Evolutionary conservation across 306 rosid species (phyloP).

Genomic region (Fagus crenata): DNA sequence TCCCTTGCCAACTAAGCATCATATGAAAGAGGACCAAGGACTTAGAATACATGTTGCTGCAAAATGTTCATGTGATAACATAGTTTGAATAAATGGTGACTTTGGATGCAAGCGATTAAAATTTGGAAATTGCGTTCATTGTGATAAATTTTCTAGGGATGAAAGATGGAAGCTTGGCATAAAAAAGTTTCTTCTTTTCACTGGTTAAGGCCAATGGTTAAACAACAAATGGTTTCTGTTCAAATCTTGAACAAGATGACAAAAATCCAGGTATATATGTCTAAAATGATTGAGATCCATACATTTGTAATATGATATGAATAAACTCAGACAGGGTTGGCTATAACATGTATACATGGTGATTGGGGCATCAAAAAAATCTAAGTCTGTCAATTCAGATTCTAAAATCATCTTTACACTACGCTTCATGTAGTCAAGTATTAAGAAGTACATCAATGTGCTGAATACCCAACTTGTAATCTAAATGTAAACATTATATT

Average conservation of each 20-base stretch:
- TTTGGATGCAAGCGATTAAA: background rate
- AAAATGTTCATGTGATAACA: background rate
- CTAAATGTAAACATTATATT: background rate
- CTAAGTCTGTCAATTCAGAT: background rate
- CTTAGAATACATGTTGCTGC: background rate
- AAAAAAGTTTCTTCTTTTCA: background rate
- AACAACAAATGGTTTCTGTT: background rate
- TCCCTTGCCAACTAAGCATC: background rate
- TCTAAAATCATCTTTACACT: background rate
- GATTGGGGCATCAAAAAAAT: background rate
- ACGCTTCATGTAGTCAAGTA: background rate
- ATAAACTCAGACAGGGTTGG: background rate
- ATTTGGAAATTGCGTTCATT: background rate
- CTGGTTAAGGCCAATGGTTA: background rate
- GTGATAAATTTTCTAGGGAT: background rate
- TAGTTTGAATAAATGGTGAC: background rate
- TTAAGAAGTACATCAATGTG: background rate
- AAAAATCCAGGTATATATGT: background rate
- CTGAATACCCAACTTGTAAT: conserved; percentile 3
- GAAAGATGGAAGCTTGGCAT: background rate
- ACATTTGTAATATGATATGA: background rate
- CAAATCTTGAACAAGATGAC: background rate
- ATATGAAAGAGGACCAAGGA: background rate
- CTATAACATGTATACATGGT: background rate
- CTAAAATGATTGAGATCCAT: background rate